Percentiles rank a stretch among this genome's conserved stretches.
These are phyloP conservation scores for Aspergillus ochraceus DNA, from an alignment of 2,329 filamentous ascomycete genomes.

Conservation along the genomic window DNA sequence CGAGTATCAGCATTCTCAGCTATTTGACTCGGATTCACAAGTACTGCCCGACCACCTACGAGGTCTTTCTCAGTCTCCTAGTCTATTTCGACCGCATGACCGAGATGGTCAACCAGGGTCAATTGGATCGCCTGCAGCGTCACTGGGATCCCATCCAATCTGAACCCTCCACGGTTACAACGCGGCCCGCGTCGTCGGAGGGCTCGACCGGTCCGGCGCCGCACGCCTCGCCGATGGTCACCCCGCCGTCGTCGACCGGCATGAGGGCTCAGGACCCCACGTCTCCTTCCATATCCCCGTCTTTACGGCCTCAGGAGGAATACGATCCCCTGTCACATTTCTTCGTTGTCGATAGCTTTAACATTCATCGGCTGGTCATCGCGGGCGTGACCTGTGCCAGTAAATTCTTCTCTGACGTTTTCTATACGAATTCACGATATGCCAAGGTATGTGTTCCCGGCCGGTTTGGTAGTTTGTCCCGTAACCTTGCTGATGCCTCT, in stretches of 20 bases:
- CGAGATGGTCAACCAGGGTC: constrained; percentile 83
- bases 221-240: constrained; percentile 33
- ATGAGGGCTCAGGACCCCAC: constrained; percentile 37
- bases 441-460: constrained; percentile 71
- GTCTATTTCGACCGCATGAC: constrained; percentile 99
- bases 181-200: constrained; percentile 20
- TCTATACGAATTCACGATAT: constrained; percentile 98
- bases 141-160: constrained; percentile 23
- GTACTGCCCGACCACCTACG: constrained; percentile 97
- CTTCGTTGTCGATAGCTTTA: constrained; percentile 98
- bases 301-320: constrained; percentile 38
- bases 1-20: constrained; percentile 93
- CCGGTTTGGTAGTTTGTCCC: neutral
- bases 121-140: constrained; percentile 60
- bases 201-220: constrained; percentile 19
- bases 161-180: constrained; percentile 14
- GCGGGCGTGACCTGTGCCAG: constrained; percentile 96
- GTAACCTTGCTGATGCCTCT: neutral
- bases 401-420: constrained; percentile 99
- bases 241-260: constrained; percentile 36
- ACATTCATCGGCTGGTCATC: constrained; percentile 95
- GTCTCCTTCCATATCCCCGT: constrained; percentile 34
- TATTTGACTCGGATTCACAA: constrained; percentile 96
- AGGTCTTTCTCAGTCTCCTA: constrained; percentile 91
- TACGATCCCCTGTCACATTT: constrained; percentile 64